A percentile compares a stretch with the other conserved stretches of the same genome.
phyloP scores from a whole-genome alignment of 345 rosid species.

The Salix dunnii region DNA sequence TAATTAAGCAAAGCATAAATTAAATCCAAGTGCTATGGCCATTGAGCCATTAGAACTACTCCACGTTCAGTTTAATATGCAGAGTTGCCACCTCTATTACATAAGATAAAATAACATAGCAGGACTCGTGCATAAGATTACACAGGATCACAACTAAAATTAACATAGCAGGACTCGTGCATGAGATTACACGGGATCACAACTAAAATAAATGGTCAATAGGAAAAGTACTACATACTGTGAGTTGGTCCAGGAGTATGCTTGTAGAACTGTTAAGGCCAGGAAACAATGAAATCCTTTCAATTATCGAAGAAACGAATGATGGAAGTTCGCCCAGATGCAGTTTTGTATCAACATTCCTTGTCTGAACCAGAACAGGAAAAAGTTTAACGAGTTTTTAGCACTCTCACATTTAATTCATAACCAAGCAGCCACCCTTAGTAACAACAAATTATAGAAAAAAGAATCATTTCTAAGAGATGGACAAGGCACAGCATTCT shows the following conservation, averaged over 20 bases:
- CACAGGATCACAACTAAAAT: not conserved
- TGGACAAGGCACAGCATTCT: not conserved
- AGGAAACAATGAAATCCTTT: slow-evolving; percentile 53
- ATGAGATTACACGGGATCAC: not conserved
- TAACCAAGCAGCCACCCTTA: not conserved
- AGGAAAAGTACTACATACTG: slow-evolving; percentile 47
- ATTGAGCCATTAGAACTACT: not conserved
- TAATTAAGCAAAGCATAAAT: too few species aligned
- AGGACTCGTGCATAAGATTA: not conserved
- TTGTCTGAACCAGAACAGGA: slow-evolving; percentile 41
- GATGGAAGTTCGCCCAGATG: slow-evolving; percentile 73
- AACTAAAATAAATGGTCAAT: not conserved
- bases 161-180: not conserved
- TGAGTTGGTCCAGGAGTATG: slow-evolving; percentile 67
- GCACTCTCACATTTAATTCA: not conserved
- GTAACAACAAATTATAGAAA: not conserved
- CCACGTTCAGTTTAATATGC: not conserved
- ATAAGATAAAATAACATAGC: not conserved
- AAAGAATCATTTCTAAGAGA: not conserved
- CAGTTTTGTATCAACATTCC: slow-evolving; percentile 69
- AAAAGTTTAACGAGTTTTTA: not conserved
- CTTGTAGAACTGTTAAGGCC: slow-evolving; percentile 33
- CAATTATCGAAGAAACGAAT: slow-evolving; percentile 56
- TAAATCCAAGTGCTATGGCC: too few species aligned
- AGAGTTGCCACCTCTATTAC: not conserved